These are phyloP conservation scores for Talaromyces sp. DNA, from an alignment of 2,329 filamentous ascomycete genomes.

Conservation along the genomic window DNA sequence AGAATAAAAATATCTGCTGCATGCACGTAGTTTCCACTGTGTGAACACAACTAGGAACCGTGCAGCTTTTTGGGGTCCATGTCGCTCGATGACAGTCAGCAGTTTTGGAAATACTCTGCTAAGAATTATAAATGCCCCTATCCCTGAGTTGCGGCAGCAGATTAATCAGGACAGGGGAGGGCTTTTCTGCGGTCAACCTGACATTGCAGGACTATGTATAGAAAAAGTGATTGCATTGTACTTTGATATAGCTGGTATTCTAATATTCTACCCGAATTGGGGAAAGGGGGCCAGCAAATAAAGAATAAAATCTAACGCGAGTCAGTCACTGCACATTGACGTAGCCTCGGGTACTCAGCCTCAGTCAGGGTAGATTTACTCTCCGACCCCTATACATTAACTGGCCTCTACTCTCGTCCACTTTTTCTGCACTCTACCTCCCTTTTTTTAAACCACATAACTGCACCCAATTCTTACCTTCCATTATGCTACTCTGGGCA, in stretches of 20 bases:
- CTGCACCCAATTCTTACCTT: not conserved
- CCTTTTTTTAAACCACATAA: not conserved
- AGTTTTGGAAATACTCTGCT: not conserved
- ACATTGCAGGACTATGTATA: not conserved
- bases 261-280: not conserved
- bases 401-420: not conserved
- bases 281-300: not conserved
- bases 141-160: not conserved
- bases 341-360: not conserved
- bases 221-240: not conserved
- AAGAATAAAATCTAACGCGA: not conserved
- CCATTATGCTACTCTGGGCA: slow-evolving; percentile 2
- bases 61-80: slow-evolving; percentile 4
- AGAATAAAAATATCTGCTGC: not conserved
- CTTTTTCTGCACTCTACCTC: not conserved
- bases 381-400: slow-evolving; percentile 5
- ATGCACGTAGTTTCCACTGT: slow-evolving; percentile 1
- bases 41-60: not conserved
- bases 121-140: not conserved
- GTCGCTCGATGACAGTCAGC: slow-evolving; percentile 4
- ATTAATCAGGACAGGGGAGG: not conserved
- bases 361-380: slow-evolving; percentile 2
- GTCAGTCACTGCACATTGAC: not conserved
- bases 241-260: not conserved
- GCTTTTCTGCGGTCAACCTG: not conserved